Conservation (phyloP, 768 basidiomycete genomes). For the Aureoboletus auriporus region DNA sequence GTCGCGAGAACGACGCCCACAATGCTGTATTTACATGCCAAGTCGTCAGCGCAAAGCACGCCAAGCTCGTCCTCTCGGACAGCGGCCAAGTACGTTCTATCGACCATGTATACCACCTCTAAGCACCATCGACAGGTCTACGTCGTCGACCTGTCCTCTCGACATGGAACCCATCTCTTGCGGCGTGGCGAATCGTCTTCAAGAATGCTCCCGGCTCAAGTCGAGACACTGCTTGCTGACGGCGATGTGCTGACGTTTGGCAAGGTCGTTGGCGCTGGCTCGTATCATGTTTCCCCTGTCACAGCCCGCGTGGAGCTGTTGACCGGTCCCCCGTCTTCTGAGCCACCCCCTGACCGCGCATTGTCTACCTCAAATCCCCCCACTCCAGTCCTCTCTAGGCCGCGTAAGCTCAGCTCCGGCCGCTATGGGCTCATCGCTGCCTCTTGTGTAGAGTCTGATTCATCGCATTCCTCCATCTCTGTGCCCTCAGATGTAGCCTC, state of each 20-base stretch:
- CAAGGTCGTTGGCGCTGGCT: slow-evolving; percentile 64
- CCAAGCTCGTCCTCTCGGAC: slow-evolving; percentile 70
- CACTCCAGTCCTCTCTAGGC: slow-evolving; percentile 26
- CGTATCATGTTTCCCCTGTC: slow-evolving; percentile 59
- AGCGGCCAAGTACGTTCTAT: slow-evolving; percentile 53
- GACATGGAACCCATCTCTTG: slow-evolving; percentile 72
- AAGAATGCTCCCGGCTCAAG: slow-evolving; percentile 49
- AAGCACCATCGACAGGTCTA: slow-evolving; percentile 47
- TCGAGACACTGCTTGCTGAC: slow-evolving; percentile 53
- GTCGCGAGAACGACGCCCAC: slow-evolving; percentile 37
- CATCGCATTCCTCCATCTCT: slow-evolving; percentile 34
- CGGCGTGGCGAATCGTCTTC: slow-evolving; percentile 47
- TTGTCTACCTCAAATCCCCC: slow-evolving; percentile 19
- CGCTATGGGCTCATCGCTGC: slow-evolving; percentile 56
- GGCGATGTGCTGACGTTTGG: slow-evolving; percentile 76
- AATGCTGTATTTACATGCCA: slow-evolving; percentile 69
- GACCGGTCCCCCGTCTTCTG: slow-evolving; percentile 8
- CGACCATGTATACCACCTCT: slow-evolving; percentile 15
- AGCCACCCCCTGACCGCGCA: slow-evolving; percentile 14
- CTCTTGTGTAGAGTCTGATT: slow-evolving; percentile 25
- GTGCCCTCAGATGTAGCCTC: slow-evolving; percentile 34
- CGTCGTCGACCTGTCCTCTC: slow-evolving; percentile 66
- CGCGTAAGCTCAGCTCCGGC: slow-evolving; percentile 43
- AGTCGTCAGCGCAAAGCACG: slow-evolving; percentile 76
- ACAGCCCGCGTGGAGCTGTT: slow-evolving; percentile 58